Percentiles rank a stretch among this genome's conserved stretches.
Conservation (phyloP, 2,329 filamentous ascomycete species). For the Cordyceps cateniannulata region DNA sequence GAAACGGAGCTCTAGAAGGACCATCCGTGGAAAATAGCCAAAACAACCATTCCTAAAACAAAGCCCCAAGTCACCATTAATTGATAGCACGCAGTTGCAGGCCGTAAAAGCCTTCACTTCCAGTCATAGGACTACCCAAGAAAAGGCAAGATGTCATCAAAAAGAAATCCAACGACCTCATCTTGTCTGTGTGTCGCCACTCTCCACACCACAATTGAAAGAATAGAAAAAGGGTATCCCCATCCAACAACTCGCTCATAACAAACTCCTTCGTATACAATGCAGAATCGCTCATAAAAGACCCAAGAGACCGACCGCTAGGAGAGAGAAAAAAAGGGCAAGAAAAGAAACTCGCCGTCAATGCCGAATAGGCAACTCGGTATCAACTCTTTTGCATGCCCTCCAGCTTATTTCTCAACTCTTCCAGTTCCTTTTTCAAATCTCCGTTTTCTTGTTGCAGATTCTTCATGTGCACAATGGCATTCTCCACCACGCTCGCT, state of each 20-base stretch:
- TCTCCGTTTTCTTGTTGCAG: slow-evolving; percentile 67
- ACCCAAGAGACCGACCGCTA: not conserved
- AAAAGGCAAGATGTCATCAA: not conserved
- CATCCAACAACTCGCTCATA: slow-evolving; percentile 6
- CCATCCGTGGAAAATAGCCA: not conserved
- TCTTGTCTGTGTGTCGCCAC: not conserved
- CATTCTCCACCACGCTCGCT: slow-evolving; percentile 93
- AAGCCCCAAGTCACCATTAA: not conserved
- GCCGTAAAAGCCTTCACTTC: not conserved
- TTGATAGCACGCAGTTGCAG: not conserved
- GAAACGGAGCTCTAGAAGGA: not conserved
- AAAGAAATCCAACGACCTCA: not conserved
- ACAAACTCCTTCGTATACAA: not conserved
- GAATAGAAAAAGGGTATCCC: slow-evolving; percentile 7
- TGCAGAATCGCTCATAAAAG: slow-evolving; percentile 3
- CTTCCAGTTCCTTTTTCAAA: slow-evolving; percentile 54
- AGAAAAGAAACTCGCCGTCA: not conserved
- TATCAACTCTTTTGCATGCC: slow-evolving; percentile 16
- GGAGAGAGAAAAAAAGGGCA: not conserved
- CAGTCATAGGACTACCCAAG: not conserved
- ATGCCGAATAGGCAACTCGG: not conserved
- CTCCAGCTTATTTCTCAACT: slow-evolving; percentile 26
- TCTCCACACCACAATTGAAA: not conserved
- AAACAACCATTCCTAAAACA: not conserved
- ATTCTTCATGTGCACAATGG: slow-evolving; percentile 89